phyloP scores from a whole-genome alignment of 441 rosid species.

The Pelargonium citronellum region DNA sequence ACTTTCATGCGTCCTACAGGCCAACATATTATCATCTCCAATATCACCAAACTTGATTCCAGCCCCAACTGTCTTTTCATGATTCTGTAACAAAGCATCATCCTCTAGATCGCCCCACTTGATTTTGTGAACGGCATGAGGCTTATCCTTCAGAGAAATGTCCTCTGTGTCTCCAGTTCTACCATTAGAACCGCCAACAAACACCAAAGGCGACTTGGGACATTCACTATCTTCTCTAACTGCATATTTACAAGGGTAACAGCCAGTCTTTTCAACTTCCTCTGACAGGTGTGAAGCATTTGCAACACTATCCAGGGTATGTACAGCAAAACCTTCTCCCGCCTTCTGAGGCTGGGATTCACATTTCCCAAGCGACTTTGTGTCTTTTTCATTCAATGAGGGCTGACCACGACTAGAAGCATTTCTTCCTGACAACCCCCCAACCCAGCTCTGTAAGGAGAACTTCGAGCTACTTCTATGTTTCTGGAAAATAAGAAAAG shows the following conservation, averaged over 20 bases:
- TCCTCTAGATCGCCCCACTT: conserved; percentile 64
- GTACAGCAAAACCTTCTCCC: conserved; percentile 19
- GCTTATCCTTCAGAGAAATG: conserved; percentile 22
- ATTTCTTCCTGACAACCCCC: conserved; percentile 42
- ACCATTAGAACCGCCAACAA: conserved; percentile 22
- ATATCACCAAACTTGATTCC: conserved; percentile 35
- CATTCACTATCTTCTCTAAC: conserved; percentile 27
- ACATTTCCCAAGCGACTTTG: conserved; percentile 29
- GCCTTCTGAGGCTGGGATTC: conserved; percentile 28
- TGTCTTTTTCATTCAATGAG: conserved; percentile 24
- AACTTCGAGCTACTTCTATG: conserved; percentile 49
- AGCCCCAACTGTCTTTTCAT: conserved; percentile 28
- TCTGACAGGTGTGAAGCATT: conserved; percentile 23
- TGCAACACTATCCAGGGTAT: conserved; percentile 21
- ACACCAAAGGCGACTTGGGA: conserved; percentile 14
- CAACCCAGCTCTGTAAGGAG: conserved; percentile 45
- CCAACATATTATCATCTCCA: conserved; percentile 25
- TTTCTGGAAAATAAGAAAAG: conserved; percentile 33
- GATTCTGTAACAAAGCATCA: conserved; percentile 32
- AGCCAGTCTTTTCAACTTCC: conserved; percentile 22
- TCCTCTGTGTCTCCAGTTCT: conserved; percentile 24
- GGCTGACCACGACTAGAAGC: conserved; percentile 31
- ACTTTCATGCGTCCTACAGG: conserved; percentile 27
- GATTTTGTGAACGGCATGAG: conserved; percentile 37
- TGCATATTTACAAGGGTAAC: conserved; percentile 21